phyloP scores from a whole-genome alignment of 345 rosid species.

The Lenwebbia sp. region DNA sequence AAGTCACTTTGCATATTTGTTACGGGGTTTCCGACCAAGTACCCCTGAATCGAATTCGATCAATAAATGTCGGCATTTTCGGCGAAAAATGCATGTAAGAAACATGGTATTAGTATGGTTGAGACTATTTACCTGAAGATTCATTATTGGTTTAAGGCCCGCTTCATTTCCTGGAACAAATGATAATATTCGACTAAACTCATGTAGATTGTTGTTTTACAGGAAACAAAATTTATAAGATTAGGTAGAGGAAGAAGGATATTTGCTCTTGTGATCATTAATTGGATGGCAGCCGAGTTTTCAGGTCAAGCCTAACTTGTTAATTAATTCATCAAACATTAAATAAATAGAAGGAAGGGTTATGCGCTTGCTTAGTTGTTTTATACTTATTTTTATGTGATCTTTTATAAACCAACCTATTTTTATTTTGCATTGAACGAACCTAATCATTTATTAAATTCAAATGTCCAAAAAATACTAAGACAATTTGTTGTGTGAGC shows the following conservation, averaged over 20 bases:
- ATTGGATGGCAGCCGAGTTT: not conserved
- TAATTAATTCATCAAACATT: too few relatives aligned
- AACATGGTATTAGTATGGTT: not conserved
- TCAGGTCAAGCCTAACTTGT: not conserved
- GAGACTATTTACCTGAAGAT: not conserved
- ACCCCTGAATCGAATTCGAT: constrained; percentile 7
- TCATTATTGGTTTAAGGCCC: not conserved
- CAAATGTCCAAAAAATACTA: not conserved
- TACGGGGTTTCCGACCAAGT: constrained; percentile 18
- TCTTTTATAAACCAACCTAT: not conserved
- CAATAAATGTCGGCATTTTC: not conserved
- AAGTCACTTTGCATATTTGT: constrained; percentile 4
- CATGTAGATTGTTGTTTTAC: not conserved
- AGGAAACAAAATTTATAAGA: not conserved
- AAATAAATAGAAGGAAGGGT: not conserved
- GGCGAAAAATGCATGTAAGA: not conserved
- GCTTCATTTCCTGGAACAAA: not conserved
- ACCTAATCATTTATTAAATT: not conserved
- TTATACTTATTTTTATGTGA: not conserved
- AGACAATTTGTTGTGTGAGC: not conserved
- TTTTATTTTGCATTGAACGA: not conserved
- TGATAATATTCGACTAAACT: not conserved
- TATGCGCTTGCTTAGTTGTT: not conserved
- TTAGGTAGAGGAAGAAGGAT: not conserved
- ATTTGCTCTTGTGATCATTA: not conserved